Conservation (phyloP, 176 grass and related monocot genomes). For the Lolium rigidum region DNA sequence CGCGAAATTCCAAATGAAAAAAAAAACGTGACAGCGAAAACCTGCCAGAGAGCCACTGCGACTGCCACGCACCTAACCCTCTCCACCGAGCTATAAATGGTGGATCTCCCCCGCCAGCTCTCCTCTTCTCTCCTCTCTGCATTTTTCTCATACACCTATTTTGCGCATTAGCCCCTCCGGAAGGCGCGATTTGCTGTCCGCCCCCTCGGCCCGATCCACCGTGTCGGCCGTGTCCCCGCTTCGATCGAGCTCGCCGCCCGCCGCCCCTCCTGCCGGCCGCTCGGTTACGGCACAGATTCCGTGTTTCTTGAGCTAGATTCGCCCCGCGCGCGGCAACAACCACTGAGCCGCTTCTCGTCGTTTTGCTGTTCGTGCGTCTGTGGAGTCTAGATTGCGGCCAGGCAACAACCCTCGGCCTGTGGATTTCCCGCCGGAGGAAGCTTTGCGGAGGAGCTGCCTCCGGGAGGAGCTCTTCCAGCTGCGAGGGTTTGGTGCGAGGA, state of each 20-base stretch:
- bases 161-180: constrained; percentile 48
- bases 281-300: constrained; percentile 25
- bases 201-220: constrained; percentile 17
- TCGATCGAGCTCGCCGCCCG: constrained; percentile 35
- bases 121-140: constrained; percentile 35
- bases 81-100: constrained; percentile 41
- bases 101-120: neutral
- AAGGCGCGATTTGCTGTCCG: constrained; percentile 26
- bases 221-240: neutral
- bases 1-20: neutral
- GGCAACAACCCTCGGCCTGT: constrained; percentile 29
- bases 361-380: neutral
- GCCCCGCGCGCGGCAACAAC: too few species aligned
- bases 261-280: neutral
- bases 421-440: constrained; percentile 56
- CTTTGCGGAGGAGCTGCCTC: constrained; percentile 48
- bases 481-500: constrained; percentile 32
- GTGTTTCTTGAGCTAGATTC: constrained; percentile 39
- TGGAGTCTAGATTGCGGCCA: neutral
- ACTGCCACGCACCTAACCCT: constrained; percentile 22
- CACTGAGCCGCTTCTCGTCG: constrained; percentile 44
- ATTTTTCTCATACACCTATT: constrained; percentile 40
- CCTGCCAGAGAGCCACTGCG: neutral
- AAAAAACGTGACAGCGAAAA: constrained; percentile 11
- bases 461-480: constrained; percentile 33